Evolutionary conservation across 352 stramenopile species (phyloP).

Genomic region (Saprolegnia parasitica): DNA sequence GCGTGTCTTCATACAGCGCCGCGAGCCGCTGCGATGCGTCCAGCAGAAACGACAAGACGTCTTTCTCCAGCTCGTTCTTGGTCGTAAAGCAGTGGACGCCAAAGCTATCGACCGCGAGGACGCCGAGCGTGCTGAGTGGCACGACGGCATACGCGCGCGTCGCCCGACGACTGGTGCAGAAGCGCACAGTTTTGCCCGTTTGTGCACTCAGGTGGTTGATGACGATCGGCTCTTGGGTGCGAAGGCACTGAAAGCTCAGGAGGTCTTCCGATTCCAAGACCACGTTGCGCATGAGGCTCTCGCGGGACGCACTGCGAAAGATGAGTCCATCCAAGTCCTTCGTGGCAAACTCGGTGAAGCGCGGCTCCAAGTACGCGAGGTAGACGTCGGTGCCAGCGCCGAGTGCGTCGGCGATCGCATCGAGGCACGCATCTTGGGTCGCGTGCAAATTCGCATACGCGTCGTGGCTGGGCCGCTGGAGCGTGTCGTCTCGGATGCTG

Average conservation of each 20-base stretch:
- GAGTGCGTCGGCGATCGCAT: conserved; percentile 15
- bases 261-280: conserved; percentile 39
- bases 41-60: conserved; percentile 50
- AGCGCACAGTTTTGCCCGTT: conserved; percentile 31
- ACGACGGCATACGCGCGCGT: conserved; percentile 39
- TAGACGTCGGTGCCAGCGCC: conserved; percentile 41
- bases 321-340: conserved; percentile 33
- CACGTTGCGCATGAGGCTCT: conserved; percentile 48
- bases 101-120: conserved; percentile 61
- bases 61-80: conserved; percentile 43
- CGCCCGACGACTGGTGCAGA: conserved; percentile 30
- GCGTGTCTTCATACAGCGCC: conserved; percentile 37
- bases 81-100: conserved; percentile 43
- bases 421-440: conserved; percentile 12
- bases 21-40: conserved; percentile 36
- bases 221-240: conserved; percentile 34
- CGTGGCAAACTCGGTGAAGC: conserved; percentile 2
- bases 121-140: conserved; percentile 47
- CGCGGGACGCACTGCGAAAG: conserved; percentile 40
- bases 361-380: conserved; percentile 36
- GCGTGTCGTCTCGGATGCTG: background rate
- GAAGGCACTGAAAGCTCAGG: conserved; percentile 42
- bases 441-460: background rate
- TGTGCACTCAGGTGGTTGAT: conserved; percentile 38
- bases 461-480: background rate